phyloP scores from a whole-genome alignment of 495 filamentous ascomycete genomes.

The Lasiosphaeris hirsuta region DNA sequence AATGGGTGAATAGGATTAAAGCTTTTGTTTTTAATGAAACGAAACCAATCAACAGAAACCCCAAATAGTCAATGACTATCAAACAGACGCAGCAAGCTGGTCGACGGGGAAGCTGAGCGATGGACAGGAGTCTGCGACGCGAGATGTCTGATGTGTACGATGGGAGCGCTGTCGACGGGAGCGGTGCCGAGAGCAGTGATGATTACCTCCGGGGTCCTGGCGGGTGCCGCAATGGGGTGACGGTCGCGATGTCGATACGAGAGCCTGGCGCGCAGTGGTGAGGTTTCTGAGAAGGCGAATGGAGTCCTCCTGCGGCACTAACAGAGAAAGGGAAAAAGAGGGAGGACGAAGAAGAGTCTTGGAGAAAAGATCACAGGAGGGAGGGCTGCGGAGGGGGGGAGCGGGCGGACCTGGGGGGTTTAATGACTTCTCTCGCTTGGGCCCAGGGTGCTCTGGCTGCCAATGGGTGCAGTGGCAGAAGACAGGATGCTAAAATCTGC shows the following conservation, averaged over 20 bases:
- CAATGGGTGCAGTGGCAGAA: constrained; percentile 13
- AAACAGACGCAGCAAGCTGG: constrained; percentile 24
- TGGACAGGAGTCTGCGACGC: constrained; percentile 31
- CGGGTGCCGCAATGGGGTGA: neutral
- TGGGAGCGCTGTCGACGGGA: constrained; percentile 10
- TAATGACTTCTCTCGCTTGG: constrained; percentile 33
- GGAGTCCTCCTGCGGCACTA: constrained; percentile 28
- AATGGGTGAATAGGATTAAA: constrained; percentile 42
- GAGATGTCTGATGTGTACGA: constrained; percentile 28
- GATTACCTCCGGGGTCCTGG: constrained; percentile 30
- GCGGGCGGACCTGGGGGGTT: constrained; percentile 35
- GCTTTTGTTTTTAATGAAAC: constrained; percentile 36
- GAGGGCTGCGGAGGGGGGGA: constrained; percentile 22
- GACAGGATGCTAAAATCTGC: constrained; percentile 20
- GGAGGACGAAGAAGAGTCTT: constrained; percentile 30
- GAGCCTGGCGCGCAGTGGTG: constrained; percentile 3
- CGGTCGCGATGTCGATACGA: constrained; percentile 2
- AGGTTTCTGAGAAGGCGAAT: constrained; percentile 21
- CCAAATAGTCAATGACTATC: constrained; percentile 31
- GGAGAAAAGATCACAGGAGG: constrained; percentile 34
- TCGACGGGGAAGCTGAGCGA: constrained; percentile 22
- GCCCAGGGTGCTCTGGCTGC: constrained; percentile 17
- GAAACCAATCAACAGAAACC: constrained; percentile 39
- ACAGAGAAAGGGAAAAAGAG: constrained; percentile 30
- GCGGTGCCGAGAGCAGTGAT: constrained; percentile 12